Conservation (phyloP, 805 yeast genomes). For the Henningerozyma blattae region DNA sequence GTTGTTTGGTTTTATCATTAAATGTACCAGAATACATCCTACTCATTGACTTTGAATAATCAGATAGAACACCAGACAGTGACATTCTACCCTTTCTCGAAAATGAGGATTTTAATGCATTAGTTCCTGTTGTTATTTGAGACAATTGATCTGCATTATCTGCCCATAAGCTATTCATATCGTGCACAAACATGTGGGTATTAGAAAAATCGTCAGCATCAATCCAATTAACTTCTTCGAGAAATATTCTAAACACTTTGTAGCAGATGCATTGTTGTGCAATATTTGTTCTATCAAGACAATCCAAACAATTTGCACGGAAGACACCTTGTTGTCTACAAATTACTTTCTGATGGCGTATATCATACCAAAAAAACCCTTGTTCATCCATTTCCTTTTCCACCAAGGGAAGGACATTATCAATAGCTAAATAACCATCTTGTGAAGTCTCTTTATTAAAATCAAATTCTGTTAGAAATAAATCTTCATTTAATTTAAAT, state of each 20-base stretch:
- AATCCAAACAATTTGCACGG: slow-evolving; percentile 86
- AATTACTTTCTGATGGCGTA: slow-evolving; percentile 36
- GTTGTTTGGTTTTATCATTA: slow-evolving; percentile 81
- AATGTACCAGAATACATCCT: slow-evolving; percentile 92
- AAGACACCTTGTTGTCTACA: slow-evolving; percentile 84
- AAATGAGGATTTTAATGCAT: slow-evolving; percentile 88
- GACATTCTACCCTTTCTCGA: slow-evolving; percentile 95
- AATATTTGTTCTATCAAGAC: slow-evolving; percentile 86
- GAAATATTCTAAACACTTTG: slow-evolving; percentile 47
- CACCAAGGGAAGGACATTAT: slow-evolving; percentile 50
- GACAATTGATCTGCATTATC: slow-evolving; percentile 96
- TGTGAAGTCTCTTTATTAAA: slow-evolving; percentile 86
- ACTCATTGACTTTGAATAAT: slow-evolving; percentile 90
- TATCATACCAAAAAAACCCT: slow-evolving; percentile 74
- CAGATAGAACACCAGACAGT: slow-evolving; percentile 88
- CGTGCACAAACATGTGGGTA: slow-evolving; percentile 44
- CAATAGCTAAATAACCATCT: slow-evolving; percentile 78
- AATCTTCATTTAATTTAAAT: slow-evolving; percentile 17
- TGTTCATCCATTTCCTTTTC: slow-evolving; percentile 57
- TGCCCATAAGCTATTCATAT: slow-evolving; percentile 88
- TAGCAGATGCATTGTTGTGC: slow-evolving; percentile 74
- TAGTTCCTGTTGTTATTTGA: slow-evolving; percentile 93
- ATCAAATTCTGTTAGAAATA: slow-evolving; percentile 72
- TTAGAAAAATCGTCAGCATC: slow-evolving; percentile 19
- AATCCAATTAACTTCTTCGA: slow-evolving; percentile 29